A percentile compares a stretch with the other conserved stretches of the same genome.
phyloP scores from a whole-genome alignment of 495 filamentous ascomycete species.

The Neurospora sp. region DNA sequence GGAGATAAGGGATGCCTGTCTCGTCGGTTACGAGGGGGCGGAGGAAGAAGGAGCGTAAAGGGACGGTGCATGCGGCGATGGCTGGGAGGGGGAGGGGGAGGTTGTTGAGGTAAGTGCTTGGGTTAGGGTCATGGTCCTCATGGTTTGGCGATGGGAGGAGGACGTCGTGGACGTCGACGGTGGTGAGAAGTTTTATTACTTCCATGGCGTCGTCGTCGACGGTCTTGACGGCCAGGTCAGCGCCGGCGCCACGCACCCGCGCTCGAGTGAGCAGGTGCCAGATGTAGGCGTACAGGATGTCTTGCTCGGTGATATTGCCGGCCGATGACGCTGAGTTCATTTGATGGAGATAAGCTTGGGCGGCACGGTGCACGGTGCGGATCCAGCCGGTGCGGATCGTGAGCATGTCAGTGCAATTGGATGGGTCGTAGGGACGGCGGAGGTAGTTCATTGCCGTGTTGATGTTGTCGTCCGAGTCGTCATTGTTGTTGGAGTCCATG shows the following conservation, averaged over 20 bases:
- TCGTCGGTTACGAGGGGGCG: neutral
- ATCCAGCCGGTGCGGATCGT: neutral
- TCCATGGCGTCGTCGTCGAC: neutral
- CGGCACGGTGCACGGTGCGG: neutral
- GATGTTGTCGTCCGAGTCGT: neutral
- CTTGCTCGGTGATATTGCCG: neutral
- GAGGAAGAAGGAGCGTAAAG: neutral
- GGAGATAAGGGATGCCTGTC: neutral
- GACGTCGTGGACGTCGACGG: neutral
- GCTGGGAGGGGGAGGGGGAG: too few relatives aligned
- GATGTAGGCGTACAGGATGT: neutral
- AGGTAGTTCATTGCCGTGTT: too few relatives aligned
- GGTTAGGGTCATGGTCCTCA: too few relatives aligned
- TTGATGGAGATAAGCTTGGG: neutral
- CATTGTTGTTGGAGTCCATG: neutral
- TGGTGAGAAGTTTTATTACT: neutral
- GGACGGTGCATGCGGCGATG: too few relatives aligned
- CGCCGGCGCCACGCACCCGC: too few relatives aligned
- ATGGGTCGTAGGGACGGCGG: too few relatives aligned
- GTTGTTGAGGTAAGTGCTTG: too few relatives aligned
- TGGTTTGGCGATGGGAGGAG: too few relatives aligned
- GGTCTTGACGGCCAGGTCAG: too few relatives aligned
- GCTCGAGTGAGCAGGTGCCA: neutral
- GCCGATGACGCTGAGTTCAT: too few relatives aligned
- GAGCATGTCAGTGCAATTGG: neutral